Percentiles rank a stretch among this genome's conserved stretches.
Evolutionary conservation across 1,139 yeast genomes (phyloP).

Genomic region (Pichia sp.): DNA sequence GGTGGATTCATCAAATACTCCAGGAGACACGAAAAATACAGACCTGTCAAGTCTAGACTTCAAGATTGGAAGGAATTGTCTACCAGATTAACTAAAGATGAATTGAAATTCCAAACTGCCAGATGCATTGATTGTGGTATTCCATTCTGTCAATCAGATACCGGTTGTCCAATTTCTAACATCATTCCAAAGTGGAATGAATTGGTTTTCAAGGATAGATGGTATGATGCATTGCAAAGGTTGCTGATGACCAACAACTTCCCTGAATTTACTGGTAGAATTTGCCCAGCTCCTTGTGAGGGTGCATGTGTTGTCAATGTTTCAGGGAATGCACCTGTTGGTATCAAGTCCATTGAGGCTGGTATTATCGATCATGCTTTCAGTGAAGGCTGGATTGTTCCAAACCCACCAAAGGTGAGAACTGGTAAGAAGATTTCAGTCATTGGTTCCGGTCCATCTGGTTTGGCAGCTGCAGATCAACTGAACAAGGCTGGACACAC

Average conservation of each 20-base stretch:
- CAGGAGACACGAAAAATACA: conserved; percentile 82
- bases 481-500: conserved; percentile 91
- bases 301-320: conserved; percentile 97
- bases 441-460: conserved; percentile 97
- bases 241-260: conserved; percentile 94
- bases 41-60: conserved; percentile 71
- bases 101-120: conserved; percentile 89
- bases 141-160: conserved; percentile 96
- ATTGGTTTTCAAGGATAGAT: conserved; percentile 88
- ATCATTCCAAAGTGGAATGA: conserved; percentile 98
- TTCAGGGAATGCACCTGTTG: conserved; percentile 84
- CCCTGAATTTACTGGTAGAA: conserved; percentile 98
- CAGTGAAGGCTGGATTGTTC: conserved; percentile 94
- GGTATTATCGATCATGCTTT: conserved; percentile 95
- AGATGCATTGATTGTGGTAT: conserved; percentile 99
- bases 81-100: conserved; percentile 75
- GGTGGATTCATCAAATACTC: conserved; percentile 92
- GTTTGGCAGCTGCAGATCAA: conserved; percentile 95
- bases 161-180: conserved; percentile 97
- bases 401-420: conserved; percentile 71
- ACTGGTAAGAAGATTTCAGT: conserved; percentile 84
- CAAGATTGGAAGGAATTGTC: conserved; percentile 93
- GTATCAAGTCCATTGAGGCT: conserved; percentile 93
- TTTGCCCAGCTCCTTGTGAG: conserved; percentile 99
- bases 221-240: conserved; percentile 92